Conservation (phyloP, 805 yeast species). For the Lipomyces yamanashiensis region DNA sequence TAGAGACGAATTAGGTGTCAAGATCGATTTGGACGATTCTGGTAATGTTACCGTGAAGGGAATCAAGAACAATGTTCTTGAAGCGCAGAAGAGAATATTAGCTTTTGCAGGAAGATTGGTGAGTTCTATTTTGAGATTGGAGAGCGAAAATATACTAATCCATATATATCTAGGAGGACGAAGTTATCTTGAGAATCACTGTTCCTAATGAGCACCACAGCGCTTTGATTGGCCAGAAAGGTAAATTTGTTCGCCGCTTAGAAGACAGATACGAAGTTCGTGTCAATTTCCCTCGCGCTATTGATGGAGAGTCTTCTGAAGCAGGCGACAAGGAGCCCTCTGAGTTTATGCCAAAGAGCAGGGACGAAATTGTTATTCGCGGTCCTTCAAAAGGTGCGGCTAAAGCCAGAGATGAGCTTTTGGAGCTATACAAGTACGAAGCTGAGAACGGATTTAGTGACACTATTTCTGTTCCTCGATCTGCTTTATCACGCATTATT, state of each 20-base stretch:
- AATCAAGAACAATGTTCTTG: conserved; percentile 74
- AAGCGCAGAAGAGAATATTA: conserved; percentile 63
- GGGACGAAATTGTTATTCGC: conserved; percentile 70
- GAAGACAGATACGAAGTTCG: conserved; percentile 85
- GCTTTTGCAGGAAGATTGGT: conserved; percentile 68
- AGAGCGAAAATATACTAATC: neutral
- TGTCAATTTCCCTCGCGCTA: conserved; percentile 70
- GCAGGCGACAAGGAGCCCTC: conserved; percentile 14
- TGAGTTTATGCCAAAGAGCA: conserved; percentile 35
- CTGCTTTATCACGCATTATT: conserved; percentile 80
- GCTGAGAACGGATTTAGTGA: conserved; percentile 78
- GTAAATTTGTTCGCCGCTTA: conserved; percentile 78
- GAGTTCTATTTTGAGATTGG: neutral
- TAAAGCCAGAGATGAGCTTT: conserved; percentile 80
- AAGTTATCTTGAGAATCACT: conserved; percentile 62
- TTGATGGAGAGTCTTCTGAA: conserved; percentile 17
- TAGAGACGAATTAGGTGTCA: conserved; percentile 74
- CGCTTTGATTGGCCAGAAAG: conserved; percentile 80
- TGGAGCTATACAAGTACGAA: conserved; percentile 83
- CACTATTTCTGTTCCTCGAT: conserved; percentile 67
- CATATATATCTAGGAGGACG: conserved; percentile 59
- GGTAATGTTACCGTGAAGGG: conserved; percentile 71
- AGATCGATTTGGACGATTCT: conserved; percentile 70
- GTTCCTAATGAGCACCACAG: conserved; percentile 82
- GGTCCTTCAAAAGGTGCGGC: conserved; percentile 92